A percentile compares a stretch with the other conserved stretches of the same genome.
Conservation (phyloP, 2,329 filamentous ascomycete genomes). For the Fusarium redolens region DNA sequence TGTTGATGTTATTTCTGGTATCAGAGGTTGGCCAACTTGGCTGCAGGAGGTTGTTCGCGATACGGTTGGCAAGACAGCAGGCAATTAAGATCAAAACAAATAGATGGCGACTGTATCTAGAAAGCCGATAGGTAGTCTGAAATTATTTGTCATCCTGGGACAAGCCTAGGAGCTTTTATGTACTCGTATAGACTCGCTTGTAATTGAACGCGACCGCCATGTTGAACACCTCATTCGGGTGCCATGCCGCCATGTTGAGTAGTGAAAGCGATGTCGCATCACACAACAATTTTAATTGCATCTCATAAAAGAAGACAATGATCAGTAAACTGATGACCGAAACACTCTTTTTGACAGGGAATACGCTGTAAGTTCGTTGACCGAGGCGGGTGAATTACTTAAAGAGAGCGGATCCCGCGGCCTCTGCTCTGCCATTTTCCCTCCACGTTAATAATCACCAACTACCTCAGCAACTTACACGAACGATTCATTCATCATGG, state of each 20-base stretch:
- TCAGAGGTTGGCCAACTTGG: constrained; percentile 58
- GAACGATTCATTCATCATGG: not conserved
- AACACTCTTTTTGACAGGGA: not conserved
- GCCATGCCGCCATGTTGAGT: accelerated
- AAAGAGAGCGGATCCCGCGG: not conserved
- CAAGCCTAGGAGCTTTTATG: not conserved
- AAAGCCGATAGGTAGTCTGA: not conserved
- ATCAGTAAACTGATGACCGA: accelerated
- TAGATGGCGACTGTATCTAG: not conserved
- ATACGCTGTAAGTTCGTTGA: not conserved
- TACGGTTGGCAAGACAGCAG: constrained; percentile 30
- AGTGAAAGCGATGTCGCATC: not conserved
- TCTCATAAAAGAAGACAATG: accelerated
- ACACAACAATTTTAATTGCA: not conserved
- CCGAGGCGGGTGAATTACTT: not conserved
- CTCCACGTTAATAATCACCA: not conserved
- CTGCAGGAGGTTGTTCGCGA: constrained; percentile 50
- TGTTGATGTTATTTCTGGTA: constrained; percentile 38
- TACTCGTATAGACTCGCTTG: not conserved
- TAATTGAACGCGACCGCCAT: not conserved
- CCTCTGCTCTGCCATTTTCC: not conserved
- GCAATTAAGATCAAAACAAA: not conserved
- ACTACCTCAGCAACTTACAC: not conserved
- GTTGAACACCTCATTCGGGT: not conserved
- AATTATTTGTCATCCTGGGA: accelerated